These are phyloP conservation scores for Trichaptum fuscoviolaceum DNA, from an alignment of 768 basidiomycete genomes.

Conservation along the genomic window DNA sequence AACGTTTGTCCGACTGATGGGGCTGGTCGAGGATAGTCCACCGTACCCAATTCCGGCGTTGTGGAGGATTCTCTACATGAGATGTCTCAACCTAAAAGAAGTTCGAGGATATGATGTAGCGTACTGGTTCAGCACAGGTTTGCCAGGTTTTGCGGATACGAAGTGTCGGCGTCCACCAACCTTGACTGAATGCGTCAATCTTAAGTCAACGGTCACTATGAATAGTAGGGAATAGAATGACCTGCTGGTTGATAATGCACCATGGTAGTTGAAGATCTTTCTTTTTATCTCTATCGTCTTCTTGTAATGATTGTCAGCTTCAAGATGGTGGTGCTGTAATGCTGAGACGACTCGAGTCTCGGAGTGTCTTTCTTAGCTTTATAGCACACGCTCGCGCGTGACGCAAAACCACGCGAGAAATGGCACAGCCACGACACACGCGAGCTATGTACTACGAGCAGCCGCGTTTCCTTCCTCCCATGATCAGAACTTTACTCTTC, in stretches of 20 bases:
- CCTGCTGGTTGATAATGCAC: slow-evolving; percentile 44
- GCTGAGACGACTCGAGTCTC: slow-evolving; percentile 12
- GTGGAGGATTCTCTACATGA: too few relatives aligned
- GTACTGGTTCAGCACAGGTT: too few relatives aligned
- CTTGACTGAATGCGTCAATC: slow-evolving; percentile 22
- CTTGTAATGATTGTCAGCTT: too few relatives aligned
- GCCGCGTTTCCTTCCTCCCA: too few relatives aligned
- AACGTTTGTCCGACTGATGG: slow-evolving; percentile 28
- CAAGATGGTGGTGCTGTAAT: slow-evolving; percentile 22
- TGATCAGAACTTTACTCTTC: too few relatives aligned
- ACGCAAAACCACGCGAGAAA: too few relatives aligned
- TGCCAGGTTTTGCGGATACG: slow-evolving; percentile 22
- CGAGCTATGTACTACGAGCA: too few relatives aligned
- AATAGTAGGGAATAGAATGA: slow-evolving; percentile 21
- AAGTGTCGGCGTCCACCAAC: slow-evolving; percentile 52
- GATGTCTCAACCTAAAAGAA: neutral
- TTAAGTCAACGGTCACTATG: neutral
- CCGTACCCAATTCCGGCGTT: neutral
- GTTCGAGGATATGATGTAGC: neutral
- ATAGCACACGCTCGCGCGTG: too few relatives aligned
- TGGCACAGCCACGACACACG: too few relatives aligned
- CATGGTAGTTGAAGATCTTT: slow-evolving; percentile 11
- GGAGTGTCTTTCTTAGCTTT: too few relatives aligned
- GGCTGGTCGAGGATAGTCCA: slow-evolving; percentile 54
- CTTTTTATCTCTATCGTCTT: too few relatives aligned